Evolutionary conservation across 164 flowering plant species (phyloP), one percentile per base, ranked within the genome.

Genomic region (Stephania yunnanensis): DNA sequence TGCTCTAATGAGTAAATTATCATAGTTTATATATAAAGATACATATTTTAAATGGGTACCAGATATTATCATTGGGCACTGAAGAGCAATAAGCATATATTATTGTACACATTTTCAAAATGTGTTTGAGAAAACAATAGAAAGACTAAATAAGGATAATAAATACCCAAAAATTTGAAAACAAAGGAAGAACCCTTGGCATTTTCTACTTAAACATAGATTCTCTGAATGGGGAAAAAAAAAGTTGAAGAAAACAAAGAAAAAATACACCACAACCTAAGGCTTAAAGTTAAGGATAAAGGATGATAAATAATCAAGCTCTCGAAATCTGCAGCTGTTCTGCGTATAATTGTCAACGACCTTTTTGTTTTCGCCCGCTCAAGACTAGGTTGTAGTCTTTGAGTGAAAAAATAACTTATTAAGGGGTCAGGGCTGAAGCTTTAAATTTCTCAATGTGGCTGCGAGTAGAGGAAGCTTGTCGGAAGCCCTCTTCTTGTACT

Each of bases 401-500:
- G 36, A 65, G 68, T 65, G 31, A 65, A 10, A 65, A 63, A 58
- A 19, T 9, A 50, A 50, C 12, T 36, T 58, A 15, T n/a, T 22
- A 58, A n/a, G 19, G 55, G 68, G 17, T 78, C 79, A 78, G 44
- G 77, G 70, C 10, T 48, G 12, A 68, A 93, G 80, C 81, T 88
- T 92, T 85, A 95, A 81, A 81, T 85, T 87, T 83, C 83, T 88
- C 7, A 95, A 74, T 20, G 89, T 83, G 25, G 94, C 77, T 1
- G 81, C 82, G 3, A 95, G 90, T 74, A 88, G 84, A 67, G 88
- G 79, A 53, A 89, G 87, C 80, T 92, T 93, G 82, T 42, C 81
- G 15, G 97, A 81, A 71, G 94, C 91, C 78, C 76, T 88, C 53
- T 85, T 82, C 86, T 92, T 91, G 86, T 92, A 93, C 36, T 86